Percentiles rank a stretch among this genome's conserved stretches.
These are phyloP conservation scores for Circinella minor DNA, from an alignment of 371 early-diverging fungal species.

Conservation along the genomic window DNA sequence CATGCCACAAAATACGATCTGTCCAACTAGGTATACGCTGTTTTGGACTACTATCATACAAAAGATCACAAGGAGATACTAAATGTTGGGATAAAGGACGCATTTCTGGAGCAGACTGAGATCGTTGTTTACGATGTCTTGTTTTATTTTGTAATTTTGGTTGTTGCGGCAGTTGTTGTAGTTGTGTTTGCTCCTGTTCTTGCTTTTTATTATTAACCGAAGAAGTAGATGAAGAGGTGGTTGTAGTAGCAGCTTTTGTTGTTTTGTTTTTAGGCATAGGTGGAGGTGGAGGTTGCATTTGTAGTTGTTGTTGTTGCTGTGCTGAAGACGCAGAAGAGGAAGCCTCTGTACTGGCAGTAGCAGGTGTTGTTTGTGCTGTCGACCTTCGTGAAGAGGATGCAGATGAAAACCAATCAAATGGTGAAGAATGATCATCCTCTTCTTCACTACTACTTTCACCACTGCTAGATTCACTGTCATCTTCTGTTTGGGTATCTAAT, in stretches of 20 bases:
- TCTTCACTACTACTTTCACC: slow-evolving; percentile 10
- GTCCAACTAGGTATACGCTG: slow-evolving; percentile 91
- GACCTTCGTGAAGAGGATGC: slow-evolving; percentile 17
- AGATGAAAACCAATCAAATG: slow-evolving; percentile 18
- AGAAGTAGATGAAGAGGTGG: background rate
- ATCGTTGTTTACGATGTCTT: slow-evolving; percentile 11
- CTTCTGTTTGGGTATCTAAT: slow-evolving; percentile 54
- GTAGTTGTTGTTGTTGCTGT: background rate
- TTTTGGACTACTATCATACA: slow-evolving; percentile 81
- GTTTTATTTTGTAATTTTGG: background rate
- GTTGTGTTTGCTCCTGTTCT: background rate
- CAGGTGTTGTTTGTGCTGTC: slow-evolving; percentile 19
- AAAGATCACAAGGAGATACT: slow-evolving; percentile 20
- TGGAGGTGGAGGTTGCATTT: background rate
- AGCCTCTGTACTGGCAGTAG: slow-evolving; percentile 8
- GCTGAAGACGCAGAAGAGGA: background rate
- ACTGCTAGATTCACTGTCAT: slow-evolving; percentile 13
- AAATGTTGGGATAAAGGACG: slow-evolving; percentile 1
- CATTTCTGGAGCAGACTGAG: slow-evolving; percentile 7
- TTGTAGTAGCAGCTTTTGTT: background rate
- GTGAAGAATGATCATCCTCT: slow-evolving; percentile 2
- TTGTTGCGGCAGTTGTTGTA: background rate
- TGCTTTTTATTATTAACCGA: background rate
- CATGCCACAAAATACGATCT: slow-evolving; percentile 83
- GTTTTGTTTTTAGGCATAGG: slow-evolving; percentile 2